A percentile compares a stretch with the other conserved stretches of the same genome.
Evolutionary conservation across 1,284 basidiomycete genomes (phyloP).

Genomic region (Tilletia walkeri): DNA sequence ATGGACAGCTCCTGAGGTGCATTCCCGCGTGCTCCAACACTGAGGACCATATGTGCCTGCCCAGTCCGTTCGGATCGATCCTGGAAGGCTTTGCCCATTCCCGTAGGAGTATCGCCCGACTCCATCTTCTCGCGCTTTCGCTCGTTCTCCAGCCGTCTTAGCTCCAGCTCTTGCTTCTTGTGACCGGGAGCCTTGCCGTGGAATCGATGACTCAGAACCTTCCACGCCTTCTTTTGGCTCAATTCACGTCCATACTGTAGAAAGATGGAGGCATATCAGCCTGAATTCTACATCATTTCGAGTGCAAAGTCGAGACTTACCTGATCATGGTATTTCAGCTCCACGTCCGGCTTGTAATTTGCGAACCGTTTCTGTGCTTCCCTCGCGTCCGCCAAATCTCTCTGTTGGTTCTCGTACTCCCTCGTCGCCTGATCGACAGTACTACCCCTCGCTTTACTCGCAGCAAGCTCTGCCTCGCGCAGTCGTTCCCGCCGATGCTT

Average conservation of each 20-base stretch:
- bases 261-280: not conserved
- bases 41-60: conserved; percentile 54
- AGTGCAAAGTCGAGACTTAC: not conserved
- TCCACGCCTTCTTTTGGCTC: conserved; percentile 76
- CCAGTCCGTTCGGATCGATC: conserved; percentile 47
- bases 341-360: conserved; percentile 93
- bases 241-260: conserved; percentile 73
- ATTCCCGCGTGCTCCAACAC: conserved; percentile 45
- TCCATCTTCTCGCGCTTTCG: conserved; percentile 48
- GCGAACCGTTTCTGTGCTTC: conserved; percentile 79
- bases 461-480: conserved; percentile 73
- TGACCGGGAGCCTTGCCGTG: conserved; percentile 52
- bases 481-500: conserved; percentile 73
- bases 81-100: conserved; percentile 50
- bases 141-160: conserved; percentile 50
- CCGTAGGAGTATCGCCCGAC: conserved; percentile 51
- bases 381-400: conserved; percentile 86
- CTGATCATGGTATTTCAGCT: conserved; percentile 95
- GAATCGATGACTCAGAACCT: conserved; percentile 53
- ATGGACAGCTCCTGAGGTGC: conserved; percentile 50
- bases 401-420: conserved; percentile 86
- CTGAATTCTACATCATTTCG: not conserved
- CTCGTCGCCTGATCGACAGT: conserved; percentile 84
- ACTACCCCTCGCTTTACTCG: conserved; percentile 41
- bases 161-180: conserved; percentile 49